Percentiles rank a stretch among this genome's conserved stretches.
Evolutionary conservation across 179 eudicot species (phyloP).

Genomic region (Pouteria campechiana): DNA sequence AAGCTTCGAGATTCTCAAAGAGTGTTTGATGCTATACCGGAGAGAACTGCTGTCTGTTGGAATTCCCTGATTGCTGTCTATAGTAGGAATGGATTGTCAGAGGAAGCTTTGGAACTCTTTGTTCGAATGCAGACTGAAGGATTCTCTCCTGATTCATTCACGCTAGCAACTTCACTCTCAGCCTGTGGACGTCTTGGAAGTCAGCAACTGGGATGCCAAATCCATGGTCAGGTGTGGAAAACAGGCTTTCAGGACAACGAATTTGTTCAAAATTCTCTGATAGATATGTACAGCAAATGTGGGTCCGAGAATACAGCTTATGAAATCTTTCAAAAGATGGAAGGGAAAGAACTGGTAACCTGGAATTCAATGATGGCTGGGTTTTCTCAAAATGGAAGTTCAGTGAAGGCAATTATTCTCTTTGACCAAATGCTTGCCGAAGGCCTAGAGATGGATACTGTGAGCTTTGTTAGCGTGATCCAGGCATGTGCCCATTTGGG

Average conservation of each 20-base stretch:
- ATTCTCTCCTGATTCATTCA: slow-evolving; percentile 31
- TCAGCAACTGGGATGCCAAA: slow-evolving; percentile 30
- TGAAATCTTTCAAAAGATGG: slow-evolving; percentile 13
- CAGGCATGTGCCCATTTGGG: slow-evolving; percentile 58
- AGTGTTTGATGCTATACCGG: slow-evolving; percentile 18
- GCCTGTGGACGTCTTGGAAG: slow-evolving; percentile 27
- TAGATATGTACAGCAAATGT: slow-evolving; percentile 45
- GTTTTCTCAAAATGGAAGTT: slow-evolving; percentile 36
- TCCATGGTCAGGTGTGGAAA: slow-evolving; percentile 30
- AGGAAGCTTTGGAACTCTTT: slow-evolving; percentile 29
- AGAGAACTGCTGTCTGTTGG: slow-evolving; percentile 30
- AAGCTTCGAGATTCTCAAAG: slow-evolving; percentile 14
- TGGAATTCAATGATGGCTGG: slow-evolving; percentile 61
- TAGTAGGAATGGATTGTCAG: slow-evolving; percentile 18
- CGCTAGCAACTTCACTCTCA: slow-evolving; percentile 36
- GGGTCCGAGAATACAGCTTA: slow-evolving; percentile 26
- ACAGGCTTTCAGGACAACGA: slow-evolving; percentile 25
- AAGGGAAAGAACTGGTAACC: slow-evolving; percentile 19
- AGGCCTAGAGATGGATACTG: slow-evolving; percentile 30
- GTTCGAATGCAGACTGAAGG: slow-evolving; percentile 21
- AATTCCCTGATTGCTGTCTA: slow-evolving; percentile 42
- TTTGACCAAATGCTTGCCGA: slow-evolving; percentile 30
- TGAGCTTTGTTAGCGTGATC: slow-evolving; percentile 34
- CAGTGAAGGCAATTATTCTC: slow-evolving; percentile 30
- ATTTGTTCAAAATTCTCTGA: slow-evolving; percentile 39